Evolutionary conservation across 257 asterid species (phyloP).

Genomic region (Penstemon barbatus): DNA sequence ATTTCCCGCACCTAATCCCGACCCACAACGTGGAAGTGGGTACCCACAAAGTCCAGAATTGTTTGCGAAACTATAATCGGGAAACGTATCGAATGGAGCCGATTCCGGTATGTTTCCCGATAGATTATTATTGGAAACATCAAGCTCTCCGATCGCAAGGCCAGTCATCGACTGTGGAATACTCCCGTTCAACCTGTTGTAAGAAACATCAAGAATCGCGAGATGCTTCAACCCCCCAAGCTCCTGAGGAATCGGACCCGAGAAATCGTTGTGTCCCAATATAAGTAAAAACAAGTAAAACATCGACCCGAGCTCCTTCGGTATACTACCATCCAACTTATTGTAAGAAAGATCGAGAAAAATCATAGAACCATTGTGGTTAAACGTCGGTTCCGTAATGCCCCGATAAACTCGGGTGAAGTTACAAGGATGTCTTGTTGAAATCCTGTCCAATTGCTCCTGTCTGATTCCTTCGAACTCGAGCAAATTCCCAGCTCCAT

Average conservation of each 20-base stretch:
- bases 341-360: constrained; percentile 87
- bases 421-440: constrained; percentile 76
- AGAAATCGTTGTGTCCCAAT: constrained; percentile 78
- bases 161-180: constrained; percentile 70
- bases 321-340: constrained; percentile 70
- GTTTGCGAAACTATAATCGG: constrained; percentile 58
- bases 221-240: constrained; percentile 68
- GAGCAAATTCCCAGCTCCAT: constrained; percentile 91
- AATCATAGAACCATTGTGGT: constrained; percentile 89
- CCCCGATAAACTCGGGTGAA: constrained; percentile 75
- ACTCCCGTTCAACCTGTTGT: constrained; percentile 63
- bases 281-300: constrained; percentile 67
- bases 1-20: constrained; percentile 27
- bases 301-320: constrained; percentile 81
- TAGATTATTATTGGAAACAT: constrained; percentile 74
- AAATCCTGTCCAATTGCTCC: constrained; percentile 62
- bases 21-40: constrained; percentile 64
- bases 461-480: constrained; percentile 90
- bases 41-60: constrained; percentile 88
- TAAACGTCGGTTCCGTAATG: constrained; percentile 69
- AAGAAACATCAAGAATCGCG: constrained; percentile 84
- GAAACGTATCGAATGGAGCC: constrained; percentile 80
- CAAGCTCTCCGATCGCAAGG: constrained; percentile 70
- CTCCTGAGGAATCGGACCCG: constrained; percentile 78
- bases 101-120: constrained; percentile 79